A percentile compares a stretch with the other conserved stretches of the same genome.
phyloP scores from a whole-genome alignment of 495 filamentous ascomycete genomes.

The Immersiella caudata region DNA sequence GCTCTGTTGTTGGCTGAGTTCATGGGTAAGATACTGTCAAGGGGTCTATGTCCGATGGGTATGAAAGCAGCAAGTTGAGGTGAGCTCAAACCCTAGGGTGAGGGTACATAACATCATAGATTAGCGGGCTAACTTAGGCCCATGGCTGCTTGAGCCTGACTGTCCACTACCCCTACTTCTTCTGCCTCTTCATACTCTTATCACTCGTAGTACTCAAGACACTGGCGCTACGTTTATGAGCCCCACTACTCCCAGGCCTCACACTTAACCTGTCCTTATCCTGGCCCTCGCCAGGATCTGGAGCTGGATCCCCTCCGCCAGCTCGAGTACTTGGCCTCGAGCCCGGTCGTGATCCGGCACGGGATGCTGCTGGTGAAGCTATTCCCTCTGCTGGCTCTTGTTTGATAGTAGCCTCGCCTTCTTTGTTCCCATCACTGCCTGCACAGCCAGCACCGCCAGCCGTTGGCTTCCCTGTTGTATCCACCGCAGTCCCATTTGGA shows the following conservation, averaged over 20 bases:
- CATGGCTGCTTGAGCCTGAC: too few relatives aligned
- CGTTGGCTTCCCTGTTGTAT: background rate
- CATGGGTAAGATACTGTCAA: too few relatives aligned
- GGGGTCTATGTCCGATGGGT: too few relatives aligned
- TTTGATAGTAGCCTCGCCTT: conserved; percentile 12
- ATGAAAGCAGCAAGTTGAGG: too few relatives aligned
- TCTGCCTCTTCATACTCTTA: conserved; percentile 71
- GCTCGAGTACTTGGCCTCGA: background rate
- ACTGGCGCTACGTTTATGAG: conserved; percentile 75
- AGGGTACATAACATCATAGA: too few relatives aligned
- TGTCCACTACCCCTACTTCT: conserved; percentile 53
- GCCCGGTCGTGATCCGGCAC: background rate
- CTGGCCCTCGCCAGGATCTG: background rate
- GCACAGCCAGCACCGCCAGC: conserved; percentile 3
- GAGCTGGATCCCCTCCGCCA: background rate
- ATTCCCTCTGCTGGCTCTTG: background rate
- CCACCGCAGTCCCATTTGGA: background rate
- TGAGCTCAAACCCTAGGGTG: too few relatives aligned
- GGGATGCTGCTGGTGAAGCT: background rate
- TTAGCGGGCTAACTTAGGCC: too few relatives aligned
- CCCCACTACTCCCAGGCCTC: conserved; percentile 39
- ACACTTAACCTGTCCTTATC: conserved; percentile 27
- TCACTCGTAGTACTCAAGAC: conserved; percentile 69
- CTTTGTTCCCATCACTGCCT: conserved; percentile 2
- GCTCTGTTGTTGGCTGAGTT: too few relatives aligned